Evolutionary conservation across 495 filamentous ascomycete genomes (phyloP).

Genomic region (Aspergillus panamensis): DNA sequence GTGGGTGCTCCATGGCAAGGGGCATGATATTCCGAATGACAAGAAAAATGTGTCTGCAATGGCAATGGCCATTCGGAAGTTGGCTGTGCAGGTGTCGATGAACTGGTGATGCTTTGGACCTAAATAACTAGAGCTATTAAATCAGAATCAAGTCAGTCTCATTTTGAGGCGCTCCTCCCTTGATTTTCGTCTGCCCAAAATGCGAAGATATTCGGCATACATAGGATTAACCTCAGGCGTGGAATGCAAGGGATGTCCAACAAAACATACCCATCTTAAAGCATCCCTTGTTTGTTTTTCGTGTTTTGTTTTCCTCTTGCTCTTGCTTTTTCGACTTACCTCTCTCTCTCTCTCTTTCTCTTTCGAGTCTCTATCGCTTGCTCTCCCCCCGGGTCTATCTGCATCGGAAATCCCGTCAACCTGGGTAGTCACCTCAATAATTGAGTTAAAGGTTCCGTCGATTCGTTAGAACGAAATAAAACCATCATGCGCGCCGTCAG

Average conservation of each 20-base stretch:
- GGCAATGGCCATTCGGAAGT: constrained; percentile 26
- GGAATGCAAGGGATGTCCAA: background rate
- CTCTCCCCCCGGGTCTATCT: background rate
- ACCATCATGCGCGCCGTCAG: background rate
- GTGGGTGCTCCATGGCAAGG: constrained; percentile 31
- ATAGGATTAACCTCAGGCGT: background rate
- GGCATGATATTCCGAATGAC: constrained; percentile 35
- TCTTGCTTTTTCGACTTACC: background rate
- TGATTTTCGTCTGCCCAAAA: background rate
- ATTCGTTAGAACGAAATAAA: background rate
- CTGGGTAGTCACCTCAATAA: background rate
- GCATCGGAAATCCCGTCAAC: background rate
- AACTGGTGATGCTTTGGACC: constrained; percentile 12
- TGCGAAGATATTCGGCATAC: background rate
- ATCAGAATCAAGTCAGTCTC: no score
- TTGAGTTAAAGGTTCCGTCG: background rate
- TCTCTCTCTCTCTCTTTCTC: background rate
- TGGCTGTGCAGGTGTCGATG: constrained; percentile 20
- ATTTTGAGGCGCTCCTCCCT: no score
- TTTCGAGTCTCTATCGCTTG: background rate
- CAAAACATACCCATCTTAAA: background rate
- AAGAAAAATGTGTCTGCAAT: constrained; percentile 27
- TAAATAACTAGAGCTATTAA: no score
- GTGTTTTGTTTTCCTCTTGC: background rate
- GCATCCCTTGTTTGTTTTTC: background rate